Evolutionary conservation across 2,329 filamentous ascomycete species (phyloP), one percentile per base, ranked within the genome.

Genomic region (Colletotrichum spaethianum): DNA sequence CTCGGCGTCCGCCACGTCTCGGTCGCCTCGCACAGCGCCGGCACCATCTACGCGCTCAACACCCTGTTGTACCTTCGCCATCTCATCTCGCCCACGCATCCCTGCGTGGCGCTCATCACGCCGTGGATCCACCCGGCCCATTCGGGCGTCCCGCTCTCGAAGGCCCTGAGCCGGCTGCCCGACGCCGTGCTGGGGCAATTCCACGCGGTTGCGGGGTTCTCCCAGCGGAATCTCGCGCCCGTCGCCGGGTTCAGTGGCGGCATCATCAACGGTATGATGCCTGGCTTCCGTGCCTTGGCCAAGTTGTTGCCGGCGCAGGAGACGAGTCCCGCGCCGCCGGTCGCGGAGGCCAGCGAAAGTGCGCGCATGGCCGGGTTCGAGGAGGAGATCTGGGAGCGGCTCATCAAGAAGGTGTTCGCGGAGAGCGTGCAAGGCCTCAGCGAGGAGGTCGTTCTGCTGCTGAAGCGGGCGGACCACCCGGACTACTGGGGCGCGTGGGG

Each of bases 41-140:
- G 80, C 28, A 75, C 76, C 36, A 44, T 82, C 59, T 80, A 76
- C 70, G 79, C 77, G 8, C 75, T 82, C 42, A 78, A 81, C 70
- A 48, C 78, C 23, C n/a, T 79, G 20, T 74, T 81, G 20, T 76
- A 78, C 63, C 76, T 78, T 42, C 79, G 78, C 6, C 67, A 77
- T 59, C 50, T 81, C 38, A 75, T 80, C 31, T 63, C 75, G 46
- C 78, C 79, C 0, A 9, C 74, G 9, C 59, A 50, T 14, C 75
- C 76, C 0, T 79, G 79, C 53, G 66, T 81, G 12, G 79, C 77
- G 20, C 75, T 81, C 16, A 76, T 74, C 9, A 76, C 73, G 9
- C 80, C 80, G 1, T 82, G 80, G 79, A 78, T 81, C 33, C 73
- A 76, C 6, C 78, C 80, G 2, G 46, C 74, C 3, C 78, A 76